Evolutionary conservation across 805 yeast species (phyloP).

Genomic region (Suhomyces xylopsoci): DNA sequence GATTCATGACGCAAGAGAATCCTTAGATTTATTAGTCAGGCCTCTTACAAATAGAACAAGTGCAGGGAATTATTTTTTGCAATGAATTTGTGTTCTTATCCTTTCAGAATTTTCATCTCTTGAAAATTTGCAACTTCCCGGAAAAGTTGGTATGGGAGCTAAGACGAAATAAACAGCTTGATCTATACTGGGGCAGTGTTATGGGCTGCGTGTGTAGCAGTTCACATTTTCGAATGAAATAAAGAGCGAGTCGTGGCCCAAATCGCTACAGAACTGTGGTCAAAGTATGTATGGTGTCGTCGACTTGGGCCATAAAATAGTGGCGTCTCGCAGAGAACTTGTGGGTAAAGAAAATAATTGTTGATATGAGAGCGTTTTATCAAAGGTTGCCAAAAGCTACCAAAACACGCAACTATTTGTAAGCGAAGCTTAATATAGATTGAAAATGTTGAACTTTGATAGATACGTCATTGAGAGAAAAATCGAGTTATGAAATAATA

Average conservation of each 20-base stretch:
- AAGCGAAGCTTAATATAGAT: not conserved
- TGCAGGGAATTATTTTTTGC: not conserved
- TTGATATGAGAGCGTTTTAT: not conserved
- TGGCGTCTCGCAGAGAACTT: not conserved
- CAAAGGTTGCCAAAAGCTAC: not conserved
- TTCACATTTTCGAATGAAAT: not conserved
- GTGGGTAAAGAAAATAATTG: not conserved
- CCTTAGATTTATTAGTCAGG: not conserved
- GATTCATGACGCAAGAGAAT: not conserved
- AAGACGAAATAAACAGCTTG: not conserved
- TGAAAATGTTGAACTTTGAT: not conserved
- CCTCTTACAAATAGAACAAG: not conserved
- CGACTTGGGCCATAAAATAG: not conserved
- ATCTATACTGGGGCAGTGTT: not conserved
- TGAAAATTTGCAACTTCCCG: too few species aligned
- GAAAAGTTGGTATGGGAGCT: not conserved
- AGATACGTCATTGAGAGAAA: not conserved
- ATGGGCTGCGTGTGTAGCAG: too few species aligned
- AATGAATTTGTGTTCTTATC: not conserved
- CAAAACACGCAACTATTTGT: not conserved
- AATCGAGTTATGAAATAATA: not conserved
- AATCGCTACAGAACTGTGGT: not conserved
- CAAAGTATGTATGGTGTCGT: not conserved
- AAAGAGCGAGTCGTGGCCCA: not conserved
- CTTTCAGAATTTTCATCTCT: too few species aligned